Percentiles rank a stretch among this genome's conserved stretches.
Conservation (phyloP, 306 rosid species). For the Astragalus glycyphyllos region DNA sequence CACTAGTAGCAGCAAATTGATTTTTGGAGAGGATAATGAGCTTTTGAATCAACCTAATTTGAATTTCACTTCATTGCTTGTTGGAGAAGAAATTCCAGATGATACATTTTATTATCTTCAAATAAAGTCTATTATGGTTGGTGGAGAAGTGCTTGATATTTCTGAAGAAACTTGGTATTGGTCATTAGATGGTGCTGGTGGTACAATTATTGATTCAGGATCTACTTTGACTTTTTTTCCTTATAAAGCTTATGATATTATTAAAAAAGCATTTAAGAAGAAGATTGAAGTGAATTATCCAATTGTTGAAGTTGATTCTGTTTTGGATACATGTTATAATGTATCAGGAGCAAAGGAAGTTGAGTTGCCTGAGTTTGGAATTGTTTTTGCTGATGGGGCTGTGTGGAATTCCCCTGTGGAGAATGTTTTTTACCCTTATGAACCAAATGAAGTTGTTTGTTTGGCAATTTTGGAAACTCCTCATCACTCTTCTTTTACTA, state of each 20-base stretch:
- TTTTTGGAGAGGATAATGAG: conserved; percentile 66
- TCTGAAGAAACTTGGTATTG: conserved; percentile 65
- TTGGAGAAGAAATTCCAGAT: conserved; percentile 60
- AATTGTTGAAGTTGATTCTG: conserved; percentile 49
- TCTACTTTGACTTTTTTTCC: conserved; percentile 73
- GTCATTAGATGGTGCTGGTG: conserved; percentile 66
- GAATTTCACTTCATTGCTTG: conserved; percentile 66
- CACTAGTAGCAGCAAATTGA: conserved; percentile 66
- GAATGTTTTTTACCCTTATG: conserved; percentile 70
- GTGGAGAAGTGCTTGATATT: conserved; percentile 60
- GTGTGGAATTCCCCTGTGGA: conserved; percentile 80
- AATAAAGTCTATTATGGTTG: conserved; percentile 65
- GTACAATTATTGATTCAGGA: conserved; percentile 81
- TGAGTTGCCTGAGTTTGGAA: conserved; percentile 70
- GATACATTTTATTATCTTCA: conserved; percentile 77
- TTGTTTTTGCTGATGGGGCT: conserved; percentile 71
- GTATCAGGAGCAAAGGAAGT: conserved; percentile 58
- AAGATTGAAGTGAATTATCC: conserved; percentile 50
- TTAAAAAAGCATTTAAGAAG: conserved; percentile 62
- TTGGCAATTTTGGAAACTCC: conserved; percentile 70
- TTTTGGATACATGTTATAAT: conserved; percentile 69
- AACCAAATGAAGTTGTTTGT: conserved; percentile 60
- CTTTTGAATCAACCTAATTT: conserved; percentile 52
- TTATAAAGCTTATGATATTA: conserved; percentile 57
- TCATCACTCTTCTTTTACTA: conserved; percentile 56